These are phyloP conservation scores for Rhizopogon sp. DNA, from an alignment of 768 basidiomycete species.

Conservation along the genomic window DNA sequence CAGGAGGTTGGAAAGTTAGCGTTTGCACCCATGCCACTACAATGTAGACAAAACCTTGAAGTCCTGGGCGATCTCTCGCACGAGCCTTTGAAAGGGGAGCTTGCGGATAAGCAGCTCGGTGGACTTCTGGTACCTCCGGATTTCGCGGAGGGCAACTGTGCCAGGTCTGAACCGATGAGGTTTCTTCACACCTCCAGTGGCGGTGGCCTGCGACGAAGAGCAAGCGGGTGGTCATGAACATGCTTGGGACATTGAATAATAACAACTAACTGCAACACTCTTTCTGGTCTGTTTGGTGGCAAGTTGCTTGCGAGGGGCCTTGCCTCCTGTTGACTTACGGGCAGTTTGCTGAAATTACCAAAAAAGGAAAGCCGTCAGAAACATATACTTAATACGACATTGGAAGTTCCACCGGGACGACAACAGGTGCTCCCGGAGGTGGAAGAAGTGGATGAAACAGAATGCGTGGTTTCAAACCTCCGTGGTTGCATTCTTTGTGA, in stretches of 20 bases:
- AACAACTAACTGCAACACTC: conserved; percentile 14
- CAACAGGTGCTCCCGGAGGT: conserved; percentile 3
- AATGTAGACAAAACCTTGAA: conserved; percentile 56
- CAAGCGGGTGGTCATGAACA: background rate
- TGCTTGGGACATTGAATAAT: background rate
- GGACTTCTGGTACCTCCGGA: conserved; percentile 79
- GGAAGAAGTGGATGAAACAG: conserved; percentile 7
- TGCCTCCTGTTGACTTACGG: conserved; percentile 83
- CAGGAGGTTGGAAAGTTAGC: background rate
- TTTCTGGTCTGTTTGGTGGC: conserved; percentile 64
- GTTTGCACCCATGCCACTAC: background rate
- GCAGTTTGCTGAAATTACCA: conserved; percentile 70
- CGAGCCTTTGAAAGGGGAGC: conserved; percentile 82
- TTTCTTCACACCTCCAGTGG: conserved; percentile 88
- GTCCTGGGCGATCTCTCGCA: conserved; percentile 83
- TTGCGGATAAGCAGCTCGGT: conserved; percentile 81
- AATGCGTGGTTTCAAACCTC: conserved; percentile 18
- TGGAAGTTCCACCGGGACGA: conserved; percentile 14
- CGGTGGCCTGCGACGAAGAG: conserved; percentile 42
- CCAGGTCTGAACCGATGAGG: conserved; percentile 77
- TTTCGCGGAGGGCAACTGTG: conserved; percentile 84
- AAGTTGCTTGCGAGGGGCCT: conserved; percentile 82
- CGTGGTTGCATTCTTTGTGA: conserved; percentile 10
- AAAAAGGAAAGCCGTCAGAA: conserved; percentile 20
- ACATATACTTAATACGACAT: conserved; percentile 17